Evolutionary conservation across 495 filamentous ascomycete species (phyloP), one percentile per base, ranked within the genome.

Genomic region (Astrocystis sublimbata): DNA sequence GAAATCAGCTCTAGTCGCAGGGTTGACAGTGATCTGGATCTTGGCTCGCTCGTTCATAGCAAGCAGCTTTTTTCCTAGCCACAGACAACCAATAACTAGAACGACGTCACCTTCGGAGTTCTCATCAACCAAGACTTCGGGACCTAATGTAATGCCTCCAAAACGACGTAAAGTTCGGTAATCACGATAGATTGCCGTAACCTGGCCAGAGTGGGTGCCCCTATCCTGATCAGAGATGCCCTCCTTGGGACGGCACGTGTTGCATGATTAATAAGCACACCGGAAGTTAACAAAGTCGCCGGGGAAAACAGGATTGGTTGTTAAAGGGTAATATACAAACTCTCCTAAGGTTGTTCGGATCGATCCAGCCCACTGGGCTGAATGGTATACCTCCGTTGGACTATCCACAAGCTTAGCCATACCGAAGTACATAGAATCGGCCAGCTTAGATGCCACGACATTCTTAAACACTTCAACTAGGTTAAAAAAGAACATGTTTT

Each of bases 401-500:
- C 40, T 35, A 38, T 57, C 54, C 2, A 57, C 54, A 12, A 57
- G n/a, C 12, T 26, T 5, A 4, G 54, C 54, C 54, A 57, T 24
- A 3, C 54, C 54, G 17, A 57, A 57, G 36, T 57, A 30, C 54
- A 57, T 57, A 4, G 40, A 6, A 30, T 28, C 13, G 7, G 13
- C 21, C 8, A 57, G 19, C 4, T 42, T 28, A 4, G 54, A 57
- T 15, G 15, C 3, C 4, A 57, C 3, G 2, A 57, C 6, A 30
- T 13, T 30, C 36, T 43, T 57, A n/a, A 57, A 9, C 15, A 41
- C 28, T 30, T 57, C 54, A 12, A 43, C 17, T 9, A 2, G 13
- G 21, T 57, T 57, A 21, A 57, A 57, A n/a, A 42, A 57, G 41
- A 43, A 45, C 36, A 57, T 13, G 36, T 57, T 38, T 15, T 57